A percentile compares a stretch with the other conserved stretches of the same genome.
These are phyloP conservation scores for Tremella mesenterica DNA, from an alignment of 768 basidiomycete genomes.

Conservation along the genomic window DNA sequence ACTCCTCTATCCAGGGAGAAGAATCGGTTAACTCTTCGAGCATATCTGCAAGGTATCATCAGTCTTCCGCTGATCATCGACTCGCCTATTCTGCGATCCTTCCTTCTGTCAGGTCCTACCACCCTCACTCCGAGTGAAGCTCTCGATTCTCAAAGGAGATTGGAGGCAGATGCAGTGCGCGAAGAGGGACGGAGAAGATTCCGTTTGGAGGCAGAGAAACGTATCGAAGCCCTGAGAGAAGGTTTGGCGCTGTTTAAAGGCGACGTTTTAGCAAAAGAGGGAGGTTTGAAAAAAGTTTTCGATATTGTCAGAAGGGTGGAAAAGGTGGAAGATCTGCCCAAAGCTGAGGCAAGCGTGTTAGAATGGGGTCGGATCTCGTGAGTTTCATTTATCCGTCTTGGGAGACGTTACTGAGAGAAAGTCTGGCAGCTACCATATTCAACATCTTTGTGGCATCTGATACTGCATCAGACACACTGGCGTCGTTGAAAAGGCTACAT, in stretches of 20 bases:
- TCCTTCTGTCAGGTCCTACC: constrained; percentile 70
- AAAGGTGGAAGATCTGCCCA: constrained; percentile 65
- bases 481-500: constrained; percentile 81
- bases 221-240: constrained; percentile 77
- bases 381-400: constrained; percentile 42
- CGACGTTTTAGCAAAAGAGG: constrained; percentile 62
- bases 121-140: constrained; percentile 61
- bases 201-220: constrained; percentile 69
- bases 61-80: constrained; percentile 63
- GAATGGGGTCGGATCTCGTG: constrained; percentile 98
- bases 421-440: constrained; percentile 91
- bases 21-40: constrained; percentile 85
- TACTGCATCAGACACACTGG: constrained; percentile 77
- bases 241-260: constrained; percentile 83
- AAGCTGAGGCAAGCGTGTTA: constrained; percentile 75
- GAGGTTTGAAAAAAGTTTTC: constrained; percentile 78
- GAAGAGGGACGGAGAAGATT: constrained; percentile 83
- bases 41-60: constrained; percentile 78
- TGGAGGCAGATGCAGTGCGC: constrained; percentile 77
- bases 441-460: constrained; percentile 91
- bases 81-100: constrained; percentile 75
- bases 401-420: constrained; percentile 40
- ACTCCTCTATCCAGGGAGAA: constrained; percentile 73
- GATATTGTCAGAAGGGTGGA: constrained; percentile 73
- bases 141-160: constrained; percentile 66